These are phyloP conservation scores for Phytophthora tubulina DNA, from an alignment of 352 stramenopile species.

Conservation along the genomic window DNA sequence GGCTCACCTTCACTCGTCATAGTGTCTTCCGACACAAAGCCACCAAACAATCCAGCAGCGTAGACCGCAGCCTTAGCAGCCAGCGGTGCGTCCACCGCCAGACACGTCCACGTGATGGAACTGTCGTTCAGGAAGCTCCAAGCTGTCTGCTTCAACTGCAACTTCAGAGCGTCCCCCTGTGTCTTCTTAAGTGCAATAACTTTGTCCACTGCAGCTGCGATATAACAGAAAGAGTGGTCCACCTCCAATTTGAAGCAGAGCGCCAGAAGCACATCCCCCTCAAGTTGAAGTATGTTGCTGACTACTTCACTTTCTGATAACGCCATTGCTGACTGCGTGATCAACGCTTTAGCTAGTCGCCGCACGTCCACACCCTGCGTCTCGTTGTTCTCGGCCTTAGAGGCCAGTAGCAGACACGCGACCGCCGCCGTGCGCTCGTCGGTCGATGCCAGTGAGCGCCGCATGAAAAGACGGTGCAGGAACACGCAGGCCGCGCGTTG, in stretches of 20 bases:
- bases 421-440: conserved; percentile 44
- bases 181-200: conserved; percentile 37
- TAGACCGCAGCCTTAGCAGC: conserved; percentile 57
- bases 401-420: conserved; percentile 55
- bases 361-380: conserved; percentile 38
- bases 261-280: conserved; percentile 55
- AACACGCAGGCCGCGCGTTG: conserved; percentile 54
- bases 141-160: conserved; percentile 47
- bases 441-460: conserved; percentile 43
- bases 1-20: conserved; percentile 25
- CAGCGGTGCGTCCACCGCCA: conserved; percentile 46
- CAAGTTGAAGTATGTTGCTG: conserved; percentile 36
- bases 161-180: conserved; percentile 9
- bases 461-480: conserved; percentile 63
- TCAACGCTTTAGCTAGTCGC: conserved; percentile 37
- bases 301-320: conserved; percentile 15
- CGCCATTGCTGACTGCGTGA: not conserved
- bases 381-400: conserved; percentile 60
- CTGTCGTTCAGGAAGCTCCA: conserved; percentile 73
- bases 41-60: conserved; percentile 50
- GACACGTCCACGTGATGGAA: conserved; percentile 57
- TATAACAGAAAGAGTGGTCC: conserved; percentile 53
- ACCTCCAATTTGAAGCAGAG: conserved; percentile 59
- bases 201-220: conserved; percentile 54
- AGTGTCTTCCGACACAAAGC: conserved; percentile 31